phyloP scores from a whole-genome alignment of 140 eudicot species.

The Oenanthe javanica region DNA sequence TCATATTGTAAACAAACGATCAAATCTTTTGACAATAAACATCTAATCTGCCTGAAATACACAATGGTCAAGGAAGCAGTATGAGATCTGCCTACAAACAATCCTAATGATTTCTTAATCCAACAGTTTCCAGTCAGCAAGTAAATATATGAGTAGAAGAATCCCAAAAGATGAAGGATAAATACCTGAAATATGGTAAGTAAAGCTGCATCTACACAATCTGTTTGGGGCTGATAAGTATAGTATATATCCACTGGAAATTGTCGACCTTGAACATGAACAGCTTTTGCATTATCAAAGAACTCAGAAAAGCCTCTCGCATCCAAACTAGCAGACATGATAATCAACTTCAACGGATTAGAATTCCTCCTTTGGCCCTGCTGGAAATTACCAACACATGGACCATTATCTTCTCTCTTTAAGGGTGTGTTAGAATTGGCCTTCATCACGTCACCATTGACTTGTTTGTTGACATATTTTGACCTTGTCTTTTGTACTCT shows the following conservation, averaged over 20 bases:
- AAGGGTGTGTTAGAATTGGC: conserved; percentile 18
- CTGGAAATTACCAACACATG: conserved; percentile 18
- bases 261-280: conserved; percentile 90
- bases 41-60: not conserved
- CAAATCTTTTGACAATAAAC: not conserved
- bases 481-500: conserved; percentile 66
- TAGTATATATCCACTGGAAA: conserved; percentile 83
- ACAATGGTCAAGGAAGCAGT: conserved; percentile 3
- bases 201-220: conserved; percentile 78
- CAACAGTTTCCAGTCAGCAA: not conserved
- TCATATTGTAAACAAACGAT: not conserved
- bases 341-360: conserved; percentile 63
- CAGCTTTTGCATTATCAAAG: conserved; percentile 92
- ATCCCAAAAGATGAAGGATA: not conserved
- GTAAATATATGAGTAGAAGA: not conserved
- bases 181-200: conserved; percentile 82
- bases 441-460: conserved; percentile 16
- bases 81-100: not conserved
- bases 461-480: conserved; percentile 13
- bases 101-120: not conserved
- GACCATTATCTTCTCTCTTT: conserved; percentile 31
- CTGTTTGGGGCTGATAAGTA: conserved; percentile 66
- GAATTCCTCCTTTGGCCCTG: conserved; percentile 29
- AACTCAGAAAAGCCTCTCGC: conserved; percentile 84
- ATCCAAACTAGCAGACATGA: conserved; percentile 99